Conservation (phyloP, 1,139 yeast species). For the Pichia norvegensis region DNA sequence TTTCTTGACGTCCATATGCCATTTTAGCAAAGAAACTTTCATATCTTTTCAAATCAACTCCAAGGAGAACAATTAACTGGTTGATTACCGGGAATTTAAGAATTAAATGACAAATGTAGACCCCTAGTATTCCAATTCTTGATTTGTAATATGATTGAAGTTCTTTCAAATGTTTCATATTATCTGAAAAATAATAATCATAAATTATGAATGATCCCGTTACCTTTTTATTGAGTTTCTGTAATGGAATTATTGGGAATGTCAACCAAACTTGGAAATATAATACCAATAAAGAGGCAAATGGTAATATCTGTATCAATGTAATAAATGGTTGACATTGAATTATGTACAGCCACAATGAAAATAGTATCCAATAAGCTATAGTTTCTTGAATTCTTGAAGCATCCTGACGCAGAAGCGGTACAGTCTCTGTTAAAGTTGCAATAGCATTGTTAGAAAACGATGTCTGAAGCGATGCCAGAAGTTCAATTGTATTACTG, state of each 20-base stretch:
- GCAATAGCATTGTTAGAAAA: constrained; percentile 1
- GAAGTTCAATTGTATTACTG: constrained; percentile 1
- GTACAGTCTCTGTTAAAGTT: constrained; percentile 8
- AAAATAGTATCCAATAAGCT: constrained; percentile 49
- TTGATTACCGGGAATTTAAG: not conserved
- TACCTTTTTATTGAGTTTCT: constrained; percentile 2
- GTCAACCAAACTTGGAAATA: constrained; percentile 47
- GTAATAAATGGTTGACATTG: constrained; percentile 29
- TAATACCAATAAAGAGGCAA: constrained; percentile 37
- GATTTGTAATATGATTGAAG: not conserved
- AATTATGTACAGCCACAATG: constrained; percentile 32
- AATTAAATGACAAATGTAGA: not conserved
- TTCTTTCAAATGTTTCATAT: constrained; percentile 3
- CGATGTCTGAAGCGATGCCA: not conserved
- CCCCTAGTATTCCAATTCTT: not conserved
- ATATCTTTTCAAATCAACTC: not conserved
- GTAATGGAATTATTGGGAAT: constrained; percentile 31
- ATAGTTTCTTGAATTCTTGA: constrained; percentile 34
- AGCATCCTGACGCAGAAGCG: constrained; percentile 2
- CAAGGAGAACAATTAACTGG: not conserved
- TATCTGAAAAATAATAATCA: constrained; percentile 11
- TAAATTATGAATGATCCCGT: constrained; percentile 14
- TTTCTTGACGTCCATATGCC: not conserved
- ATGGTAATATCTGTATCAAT: constrained; percentile 37
- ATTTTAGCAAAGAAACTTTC: not conserved